A percentile compares a stretch with the other conserved stretches of the same genome.
Evolutionary conservation across 345 rosid genomes (phyloP).

Genomic region (Brassica juncea): DNA sequence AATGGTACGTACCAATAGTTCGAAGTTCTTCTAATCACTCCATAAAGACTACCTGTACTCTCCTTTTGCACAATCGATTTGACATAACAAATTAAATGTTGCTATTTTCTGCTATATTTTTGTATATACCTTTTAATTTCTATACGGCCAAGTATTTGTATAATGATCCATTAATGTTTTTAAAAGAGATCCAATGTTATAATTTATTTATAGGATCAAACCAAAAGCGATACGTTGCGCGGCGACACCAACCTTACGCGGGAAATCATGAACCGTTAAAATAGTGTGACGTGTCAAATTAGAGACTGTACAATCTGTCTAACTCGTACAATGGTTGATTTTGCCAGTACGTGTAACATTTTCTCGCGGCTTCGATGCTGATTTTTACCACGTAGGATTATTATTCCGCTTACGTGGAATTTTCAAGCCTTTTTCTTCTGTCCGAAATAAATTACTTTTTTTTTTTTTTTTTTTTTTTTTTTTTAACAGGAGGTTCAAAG

Average conservation of each 20-base stretch:
- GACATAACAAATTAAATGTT: constrained; percentile 22
- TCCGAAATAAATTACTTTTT: constrained; percentile 22
- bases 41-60: constrained; percentile 9
- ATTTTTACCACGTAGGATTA: constrained; percentile 19
- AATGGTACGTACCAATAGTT: constrained; percentile 22
- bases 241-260: neutral
- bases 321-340: neutral
- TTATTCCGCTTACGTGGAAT: constrained; percentile 12
- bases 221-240: neutral
- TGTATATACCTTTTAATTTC: neutral
- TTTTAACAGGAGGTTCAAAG: no score
- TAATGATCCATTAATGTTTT: neutral
- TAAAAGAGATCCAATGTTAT: neutral
- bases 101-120: neutral
- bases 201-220: neutral
- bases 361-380: neutral
- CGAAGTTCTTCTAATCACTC: constrained; percentile 6
- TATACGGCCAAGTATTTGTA: neutral
- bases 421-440: neutral
- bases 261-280: neutral
- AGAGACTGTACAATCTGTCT: neutral
- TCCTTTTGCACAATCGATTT: constrained; percentile 9
- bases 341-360: neutral
- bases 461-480: constrained; percentile 9
- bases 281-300: constrained; percentile 3